phyloP scores from a whole-genome alignment of 768 basidiomycete genomes.

The Tulasnella sp. region DNA sequence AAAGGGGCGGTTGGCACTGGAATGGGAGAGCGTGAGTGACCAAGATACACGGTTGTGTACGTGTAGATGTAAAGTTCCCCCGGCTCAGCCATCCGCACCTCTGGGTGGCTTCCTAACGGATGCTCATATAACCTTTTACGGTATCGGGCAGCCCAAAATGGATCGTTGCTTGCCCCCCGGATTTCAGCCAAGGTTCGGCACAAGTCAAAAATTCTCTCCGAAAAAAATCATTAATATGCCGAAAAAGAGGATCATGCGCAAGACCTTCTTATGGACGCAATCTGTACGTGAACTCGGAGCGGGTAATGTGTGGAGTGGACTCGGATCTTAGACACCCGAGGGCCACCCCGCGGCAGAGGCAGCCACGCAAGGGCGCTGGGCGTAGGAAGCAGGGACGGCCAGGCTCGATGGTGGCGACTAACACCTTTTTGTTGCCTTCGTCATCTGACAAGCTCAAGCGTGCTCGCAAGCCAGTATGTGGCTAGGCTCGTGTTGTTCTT shows the following conservation, averaged over 20 bases:
- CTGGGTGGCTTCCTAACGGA: neutral
- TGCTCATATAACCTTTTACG: neutral
- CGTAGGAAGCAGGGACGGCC: neutral
- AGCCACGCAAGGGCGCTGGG: neutral
- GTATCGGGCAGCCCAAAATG: neutral
- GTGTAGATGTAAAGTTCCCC: neutral
- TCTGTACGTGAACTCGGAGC: neutral
- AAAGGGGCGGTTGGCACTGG: neutral
- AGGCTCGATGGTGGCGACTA: neutral
- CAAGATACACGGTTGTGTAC: constrained; percentile 1
- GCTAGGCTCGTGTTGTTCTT: neutral
- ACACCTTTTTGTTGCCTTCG: neutral
- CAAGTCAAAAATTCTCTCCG: neutral
- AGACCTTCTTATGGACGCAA: neutral
- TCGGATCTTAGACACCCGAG: neutral
- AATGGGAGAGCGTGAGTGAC: neutral
- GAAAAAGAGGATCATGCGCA: neutral
- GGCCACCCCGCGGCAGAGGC: neutral
- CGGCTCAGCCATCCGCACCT: neutral
- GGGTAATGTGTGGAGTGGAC: neutral
- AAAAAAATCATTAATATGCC: neutral
- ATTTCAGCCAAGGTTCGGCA: neutral
- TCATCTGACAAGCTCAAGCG: neutral
- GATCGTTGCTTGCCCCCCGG: neutral
- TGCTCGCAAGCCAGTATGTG: neutral